A percentile compares a stretch with the other conserved stretches of the same genome.
phyloP scores from a whole-genome alignment of 352 stramenopile species.

The Globisporangium cystogenes region DNA sequence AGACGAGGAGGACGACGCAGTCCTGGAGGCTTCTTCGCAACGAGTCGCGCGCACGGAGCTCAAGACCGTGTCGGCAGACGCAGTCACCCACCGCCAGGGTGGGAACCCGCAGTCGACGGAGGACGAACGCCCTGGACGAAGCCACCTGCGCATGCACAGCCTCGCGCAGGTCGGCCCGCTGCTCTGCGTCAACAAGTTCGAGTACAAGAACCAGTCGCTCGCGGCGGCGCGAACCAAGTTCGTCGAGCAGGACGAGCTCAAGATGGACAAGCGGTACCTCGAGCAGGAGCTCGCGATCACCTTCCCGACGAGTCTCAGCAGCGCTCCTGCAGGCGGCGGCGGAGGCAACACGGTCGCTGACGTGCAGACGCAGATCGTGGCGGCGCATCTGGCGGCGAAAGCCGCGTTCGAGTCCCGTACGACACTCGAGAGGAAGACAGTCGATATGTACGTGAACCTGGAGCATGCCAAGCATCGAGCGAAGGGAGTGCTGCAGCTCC shows the following conservation, averaged over 20 bases:
- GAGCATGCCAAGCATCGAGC: conserved; percentile 12
- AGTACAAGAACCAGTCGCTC: conserved; percentile 15
- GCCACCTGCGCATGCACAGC: conserved; percentile 30
- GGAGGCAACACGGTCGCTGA: conserved; percentile 18
- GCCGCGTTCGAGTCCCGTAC: conserved; percentile 29
- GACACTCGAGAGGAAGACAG: conserved; percentile 38
- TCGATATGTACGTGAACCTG: conserved; percentile 55
- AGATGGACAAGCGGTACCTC: conserved; percentile 57
- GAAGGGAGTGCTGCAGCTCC: conserved; percentile 1
- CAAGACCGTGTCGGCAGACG: not conserved
- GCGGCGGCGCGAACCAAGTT: conserved; percentile 19
- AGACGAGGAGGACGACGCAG: too few relatives aligned
- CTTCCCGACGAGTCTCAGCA: conserved; percentile 19
- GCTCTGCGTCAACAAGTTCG: conserved; percentile 27
- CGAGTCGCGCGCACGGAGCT: too few relatives aligned
- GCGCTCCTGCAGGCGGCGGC: not conserved
- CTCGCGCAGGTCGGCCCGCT: conserved; percentile 37
- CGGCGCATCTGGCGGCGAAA: conserved; percentile 31
- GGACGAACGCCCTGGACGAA: not conserved
- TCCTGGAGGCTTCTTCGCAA: too few relatives aligned
- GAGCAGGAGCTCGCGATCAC: conserved; percentile 48
- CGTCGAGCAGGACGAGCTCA: conserved; percentile 32
- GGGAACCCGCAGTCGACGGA: not conserved
- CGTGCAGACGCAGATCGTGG: conserved; percentile 36
- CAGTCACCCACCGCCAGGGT: not conserved